phyloP scores from a whole-genome alignment of 2,329 filamentous ascomycete genomes.

The Ascochyta rabiei region DNA sequence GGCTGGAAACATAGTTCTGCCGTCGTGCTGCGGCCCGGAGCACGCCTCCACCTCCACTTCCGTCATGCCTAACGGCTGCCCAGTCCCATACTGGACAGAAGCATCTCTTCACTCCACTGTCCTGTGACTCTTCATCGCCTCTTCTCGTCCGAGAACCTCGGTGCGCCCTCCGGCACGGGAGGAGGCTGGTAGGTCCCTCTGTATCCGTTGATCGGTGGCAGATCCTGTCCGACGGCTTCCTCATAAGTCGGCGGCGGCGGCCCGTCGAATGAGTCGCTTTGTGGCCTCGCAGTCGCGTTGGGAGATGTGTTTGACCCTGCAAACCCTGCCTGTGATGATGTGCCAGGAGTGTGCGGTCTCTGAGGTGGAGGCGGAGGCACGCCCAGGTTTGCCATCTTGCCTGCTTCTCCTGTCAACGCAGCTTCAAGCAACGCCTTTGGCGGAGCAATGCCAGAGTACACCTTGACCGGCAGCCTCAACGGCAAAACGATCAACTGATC shows the following conservation, averaged over 20 bases:
- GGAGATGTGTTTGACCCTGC: conserved; percentile 20
- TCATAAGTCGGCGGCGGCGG: conserved; percentile 92
- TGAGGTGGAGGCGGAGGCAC: conserved; percentile 25
- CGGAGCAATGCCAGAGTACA: conserved; percentile 88
- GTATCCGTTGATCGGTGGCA: conserved; percentile 74
- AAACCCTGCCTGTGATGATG: conserved; percentile 28
- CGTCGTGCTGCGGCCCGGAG: conserved; percentile 15
- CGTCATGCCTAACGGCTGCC: conserved; percentile 14
- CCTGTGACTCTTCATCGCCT: conserved; percentile 31
- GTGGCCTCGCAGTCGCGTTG: conserved; percentile 11
- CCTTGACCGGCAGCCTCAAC: conserved; percentile 76
- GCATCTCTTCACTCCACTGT: conserved; percentile 5
- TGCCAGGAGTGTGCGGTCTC: conserved; percentile 32
- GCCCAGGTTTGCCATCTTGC: conserved; percentile 18
- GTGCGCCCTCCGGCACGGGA: conserved; percentile 45
- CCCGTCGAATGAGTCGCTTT: conserved; percentile 17
- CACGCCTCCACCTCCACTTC: conserved; percentile 15
- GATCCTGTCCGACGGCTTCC: conserved; percentile 81
- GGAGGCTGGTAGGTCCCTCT: conserved; percentile 68
- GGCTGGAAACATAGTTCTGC: conserved; percentile 22
- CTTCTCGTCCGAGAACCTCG: conserved; percentile 47
- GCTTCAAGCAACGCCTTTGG: conserved; percentile 76
- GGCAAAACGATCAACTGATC: conserved; percentile 81
- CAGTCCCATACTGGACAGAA: background rate
- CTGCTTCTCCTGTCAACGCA: conserved; percentile 49